Base-by-base conservation (phyloP, 306 rosid species). In the Cicer judaicum region DNA sequence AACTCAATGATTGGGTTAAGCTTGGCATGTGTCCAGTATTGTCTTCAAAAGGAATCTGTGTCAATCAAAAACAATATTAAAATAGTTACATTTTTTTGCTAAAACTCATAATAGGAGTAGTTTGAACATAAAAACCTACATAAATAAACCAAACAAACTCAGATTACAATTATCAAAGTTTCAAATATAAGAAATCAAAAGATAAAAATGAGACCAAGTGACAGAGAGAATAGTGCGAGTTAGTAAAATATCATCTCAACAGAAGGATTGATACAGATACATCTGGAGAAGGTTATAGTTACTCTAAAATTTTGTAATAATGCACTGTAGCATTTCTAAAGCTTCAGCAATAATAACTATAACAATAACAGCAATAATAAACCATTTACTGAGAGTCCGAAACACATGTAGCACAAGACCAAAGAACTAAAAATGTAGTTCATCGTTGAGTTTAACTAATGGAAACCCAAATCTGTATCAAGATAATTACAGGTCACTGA, bases 1-100 rank as follows among this genome's bases (percentile, higher is more conserved):
- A 78, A 71, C 81, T 79, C 55, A 85, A 24, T 53, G 84, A 84
- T 76, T 87, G 92, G 75, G 85, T 64, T 18, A 81, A 78, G 15
- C 74, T 64, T 75, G 85, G 86, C 64, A 84, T 72, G 67, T 79
- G 78, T 65, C 79, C 85, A 54, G 82, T 70, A 73, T 73, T 77
- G 79, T 85, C 92, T 40, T 75, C 98, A 41, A 81, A 76, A 63
- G 93, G 80, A 80, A 83, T 73, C 98, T 92, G 87, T 54, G 80
- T 53, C 46, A 59, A 72, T 60, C 42, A 65, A 68, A 2, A 74
- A 73, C 55, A 78, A 75, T 62, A 66, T 42, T 21, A 78, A 79
- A 48, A 78, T 64, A 71, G 75, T 55, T 50, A 60, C 1, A 76
- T 12, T 47, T 46, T 47, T 47, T 19, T 38, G 77, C 64, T 38